A percentile compares a stretch with the other conserved stretches of the same genome.
Evolutionary conservation across 495 filamentous ascomycete species (phyloP).

Genomic region (Daldinia loculata): DNA sequence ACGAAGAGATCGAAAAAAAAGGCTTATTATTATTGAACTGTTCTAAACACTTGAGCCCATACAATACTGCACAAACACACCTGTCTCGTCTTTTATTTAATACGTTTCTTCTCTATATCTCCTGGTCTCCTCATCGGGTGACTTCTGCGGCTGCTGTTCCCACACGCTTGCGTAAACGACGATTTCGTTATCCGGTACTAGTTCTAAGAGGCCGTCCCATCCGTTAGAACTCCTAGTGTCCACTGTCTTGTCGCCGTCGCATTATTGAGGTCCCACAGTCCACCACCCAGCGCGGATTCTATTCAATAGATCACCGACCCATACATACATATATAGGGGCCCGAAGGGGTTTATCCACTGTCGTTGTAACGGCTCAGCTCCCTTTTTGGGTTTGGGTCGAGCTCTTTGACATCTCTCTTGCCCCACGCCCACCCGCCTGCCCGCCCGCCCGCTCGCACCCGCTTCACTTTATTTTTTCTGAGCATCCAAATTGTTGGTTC

Average conservation of each 20-base stretch:
- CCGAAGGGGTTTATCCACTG: slow-evolving; percentile 40
- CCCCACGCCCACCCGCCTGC: not conserved
- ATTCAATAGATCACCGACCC: slow-evolving; percentile 30
- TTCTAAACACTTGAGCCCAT: no score
- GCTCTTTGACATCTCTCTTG: slow-evolving; percentile 33
- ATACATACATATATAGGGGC: slow-evolving; percentile 29
- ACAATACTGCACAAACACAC: not conserved
- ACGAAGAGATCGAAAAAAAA: not conserved
- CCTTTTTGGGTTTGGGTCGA: slow-evolving; percentile 12
- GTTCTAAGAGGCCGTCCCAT: not conserved
- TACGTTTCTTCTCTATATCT: not conserved
- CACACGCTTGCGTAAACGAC: not conserved
- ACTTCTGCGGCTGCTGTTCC: not conserved
- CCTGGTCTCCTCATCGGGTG: not conserved
- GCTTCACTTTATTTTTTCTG: slow-evolving; percentile 3
- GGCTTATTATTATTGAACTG: not conserved
- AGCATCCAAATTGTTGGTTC: slow-evolving; percentile 16
- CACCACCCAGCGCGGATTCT: slow-evolving; percentile 23
- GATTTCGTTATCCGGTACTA: not conserved
- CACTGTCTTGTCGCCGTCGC: slow-evolving; percentile 33
- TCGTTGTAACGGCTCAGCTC: slow-evolving; percentile 30
- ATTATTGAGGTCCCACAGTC: slow-evolving; percentile 34
- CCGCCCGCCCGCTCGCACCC: not conserved
- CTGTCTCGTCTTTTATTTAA: slow-evolving; percentile 5
- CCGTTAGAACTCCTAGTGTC: slow-evolving; percentile 16